These are phyloP conservation scores for Blumeria graminis DNA, from an alignment of 2,329 filamentous ascomycete genomes.

Conservation along the genomic window DNA sequence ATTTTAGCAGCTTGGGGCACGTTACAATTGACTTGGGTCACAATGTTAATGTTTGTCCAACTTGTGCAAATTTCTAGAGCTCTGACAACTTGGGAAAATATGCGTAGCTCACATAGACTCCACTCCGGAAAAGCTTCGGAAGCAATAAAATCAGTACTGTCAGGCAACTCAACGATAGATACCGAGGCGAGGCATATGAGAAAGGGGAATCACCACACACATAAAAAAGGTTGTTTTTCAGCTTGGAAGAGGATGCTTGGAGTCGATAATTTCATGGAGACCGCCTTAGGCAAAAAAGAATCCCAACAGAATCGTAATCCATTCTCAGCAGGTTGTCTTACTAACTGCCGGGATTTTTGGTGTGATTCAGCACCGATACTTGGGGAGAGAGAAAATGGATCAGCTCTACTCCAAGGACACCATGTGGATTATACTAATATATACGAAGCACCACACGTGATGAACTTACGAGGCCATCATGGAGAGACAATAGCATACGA, in stretches of 20 bases:
- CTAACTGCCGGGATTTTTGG: constrained; percentile 94
- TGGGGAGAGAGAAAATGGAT: constrained; percentile 46
- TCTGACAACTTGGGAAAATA: constrained; percentile 91
- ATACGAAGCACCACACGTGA: constrained; percentile 50
- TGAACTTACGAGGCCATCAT: constrained; percentile 6
- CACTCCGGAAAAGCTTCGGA: constrained; percentile 26
- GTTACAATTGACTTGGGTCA: constrained; percentile 80
- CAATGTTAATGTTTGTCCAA: constrained; percentile 91
- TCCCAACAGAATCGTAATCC: constrained; percentile 40
- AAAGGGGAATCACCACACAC: constrained; percentile 32
- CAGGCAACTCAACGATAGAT: constrained; percentile 38
- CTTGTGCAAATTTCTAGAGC: constrained; percentile 78
- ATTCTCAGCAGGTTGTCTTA: constrained; percentile 59
- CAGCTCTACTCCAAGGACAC: constrained; percentile 53
- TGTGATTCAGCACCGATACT: constrained; percentile 71
- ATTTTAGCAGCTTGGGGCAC: constrained; percentile 56
- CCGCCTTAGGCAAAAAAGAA: constrained; percentile 50
- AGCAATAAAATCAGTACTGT: constrained; percentile 48
- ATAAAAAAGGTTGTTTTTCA: constrained; percentile 42
- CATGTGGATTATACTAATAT: constrained; percentile 67
- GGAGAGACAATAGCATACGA: constrained; percentile 11
- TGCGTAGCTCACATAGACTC: constrained; percentile 51
- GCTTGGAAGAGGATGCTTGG: constrained; percentile 71
- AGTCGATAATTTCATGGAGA: constrained; percentile 82
- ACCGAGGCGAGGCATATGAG: constrained; percentile 45